Evolutionary conservation across 2,329 filamentous ascomycete species (phyloP).

Genomic region (Zymoseptoria brevis): DNA sequence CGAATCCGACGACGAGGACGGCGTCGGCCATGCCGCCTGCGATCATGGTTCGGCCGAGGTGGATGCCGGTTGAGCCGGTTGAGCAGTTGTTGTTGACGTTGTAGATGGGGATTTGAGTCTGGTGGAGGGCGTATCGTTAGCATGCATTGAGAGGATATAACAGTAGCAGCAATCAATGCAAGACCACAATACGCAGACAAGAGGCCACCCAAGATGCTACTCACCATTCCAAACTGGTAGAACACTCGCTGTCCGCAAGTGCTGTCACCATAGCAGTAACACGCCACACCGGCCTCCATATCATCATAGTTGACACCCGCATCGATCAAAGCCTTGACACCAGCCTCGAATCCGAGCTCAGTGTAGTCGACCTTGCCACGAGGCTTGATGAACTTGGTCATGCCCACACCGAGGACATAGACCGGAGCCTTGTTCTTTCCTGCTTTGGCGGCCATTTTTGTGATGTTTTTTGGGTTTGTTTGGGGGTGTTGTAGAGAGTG

Average conservation of each 20-base stretch:
- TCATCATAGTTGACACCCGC: constrained; percentile 94
- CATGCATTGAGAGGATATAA: neutral
- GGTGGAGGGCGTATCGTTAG: neutral
- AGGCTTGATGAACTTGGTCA: constrained; percentile 99
- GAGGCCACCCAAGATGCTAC: neutral
- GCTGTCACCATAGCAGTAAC: constrained; percentile 95
- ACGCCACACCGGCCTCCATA: constrained; percentile 85
- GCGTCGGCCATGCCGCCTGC: constrained; percentile 67
- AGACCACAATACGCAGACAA: neutral
- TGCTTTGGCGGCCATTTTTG: constrained; percentile 19
- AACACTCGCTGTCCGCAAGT: constrained; percentile 94
- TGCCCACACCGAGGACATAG: constrained; percentile 94
- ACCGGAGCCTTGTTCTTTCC: constrained; percentile 19
- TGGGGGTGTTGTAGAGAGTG: neutral
- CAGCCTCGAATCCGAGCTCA: constrained; percentile 86
- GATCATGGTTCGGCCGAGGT: constrained; percentile 74
- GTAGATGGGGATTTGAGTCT: constrained; percentile 86
- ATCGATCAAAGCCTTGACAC: constrained; percentile 75
- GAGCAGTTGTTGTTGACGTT: constrained; percentile 99
- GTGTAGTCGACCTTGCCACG: constrained; percentile 89
- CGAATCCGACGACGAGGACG: constrained; percentile 84
- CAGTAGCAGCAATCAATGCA: neutral
- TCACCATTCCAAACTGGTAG: constrained; percentile 72
- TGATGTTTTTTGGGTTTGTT: neutral
- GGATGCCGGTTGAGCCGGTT: constrained; percentile 80